Evolutionary conservation across 345 rosid species (phyloP).

Genomic region (Anacardium occidentale): DNA sequence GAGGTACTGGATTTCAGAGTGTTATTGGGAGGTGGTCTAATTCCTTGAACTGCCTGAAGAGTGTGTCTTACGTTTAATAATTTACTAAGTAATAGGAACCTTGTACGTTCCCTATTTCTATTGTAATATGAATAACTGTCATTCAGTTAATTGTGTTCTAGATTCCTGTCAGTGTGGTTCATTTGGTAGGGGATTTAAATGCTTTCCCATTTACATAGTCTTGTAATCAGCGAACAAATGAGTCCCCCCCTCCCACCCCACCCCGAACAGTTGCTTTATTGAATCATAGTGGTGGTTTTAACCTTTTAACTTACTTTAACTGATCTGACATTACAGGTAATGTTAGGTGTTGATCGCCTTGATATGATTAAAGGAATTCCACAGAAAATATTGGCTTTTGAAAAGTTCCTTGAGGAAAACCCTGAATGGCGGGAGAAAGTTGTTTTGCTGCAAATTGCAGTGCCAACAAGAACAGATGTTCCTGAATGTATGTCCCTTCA

Average conservation of each 20-base stretch:
- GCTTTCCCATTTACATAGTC: background rate
- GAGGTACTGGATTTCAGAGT: too few species aligned
- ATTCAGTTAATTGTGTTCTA: too few species aligned
- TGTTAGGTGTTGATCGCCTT: slow-evolving; percentile 99
- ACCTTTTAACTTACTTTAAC: slow-evolving; percentile 12
- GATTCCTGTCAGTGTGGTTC: background rate
- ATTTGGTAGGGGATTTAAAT: background rate
- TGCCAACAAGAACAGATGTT: slow-evolving; percentile 99
- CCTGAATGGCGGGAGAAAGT: slow-evolving; percentile 94
- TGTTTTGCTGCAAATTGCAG: slow-evolving; percentile 95
- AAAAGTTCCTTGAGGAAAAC: slow-evolving; percentile 98
- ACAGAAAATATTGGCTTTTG: slow-evolving; percentile 96
- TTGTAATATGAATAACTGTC: too few species aligned
- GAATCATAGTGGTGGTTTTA: background rate
- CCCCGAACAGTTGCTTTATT: background rate
- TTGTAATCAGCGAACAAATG: background rate
- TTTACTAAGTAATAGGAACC: too few species aligned
- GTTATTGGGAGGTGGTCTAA: too few species aligned
- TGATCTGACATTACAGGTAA: slow-evolving; percentile 54
- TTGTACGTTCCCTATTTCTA: too few species aligned
- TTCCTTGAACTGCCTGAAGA: too few species aligned
- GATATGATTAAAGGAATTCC: slow-evolving; percentile 99
- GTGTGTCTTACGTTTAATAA: too few species aligned
- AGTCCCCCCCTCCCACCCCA: background rate
- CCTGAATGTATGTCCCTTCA: slow-evolving; percentile 77